phyloP scores from a whole-genome alignment of 2,329 filamentous ascomycete genomes.

The Pseudomassariella vexata region DNA sequence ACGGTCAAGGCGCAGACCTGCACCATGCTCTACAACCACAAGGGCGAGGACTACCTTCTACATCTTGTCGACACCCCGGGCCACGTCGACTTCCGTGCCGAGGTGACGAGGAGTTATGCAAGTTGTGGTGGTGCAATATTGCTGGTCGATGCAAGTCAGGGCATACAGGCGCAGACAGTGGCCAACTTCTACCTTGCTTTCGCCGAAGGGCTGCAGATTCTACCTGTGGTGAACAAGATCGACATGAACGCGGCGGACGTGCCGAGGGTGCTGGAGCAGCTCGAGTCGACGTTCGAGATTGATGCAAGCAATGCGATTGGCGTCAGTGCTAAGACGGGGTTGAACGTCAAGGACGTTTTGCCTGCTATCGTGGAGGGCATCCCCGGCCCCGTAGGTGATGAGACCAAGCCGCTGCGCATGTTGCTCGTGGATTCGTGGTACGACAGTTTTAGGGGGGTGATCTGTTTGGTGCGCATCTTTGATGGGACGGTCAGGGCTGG shows the following conservation, averaged over 20 bases:
- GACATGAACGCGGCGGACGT: constrained; percentile 87
- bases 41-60: constrained; percentile 82
- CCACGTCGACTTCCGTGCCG: constrained; percentile 95
- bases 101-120: constrained; percentile 92
- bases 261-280: constrained; percentile 78
- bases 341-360: constrained; percentile 78
- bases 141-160: constrained; percentile 92
- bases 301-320: constrained; percentile 63
- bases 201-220: constrained; percentile 76
- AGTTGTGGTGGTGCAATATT: constrained; percentile 90
- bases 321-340: constrained; percentile 89
- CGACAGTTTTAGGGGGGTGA: constrained; percentile 89
- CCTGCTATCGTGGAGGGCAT: constrained; percentile 82
- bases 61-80: constrained; percentile 96
- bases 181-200: constrained; percentile 99
- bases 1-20: constrained; percentile 99
- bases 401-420: constrained; percentile 68
- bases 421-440: constrained; percentile 98
- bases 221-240: constrained; percentile 96
- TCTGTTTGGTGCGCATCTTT: constrained; percentile 85
- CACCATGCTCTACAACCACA: constrained; percentile 89
- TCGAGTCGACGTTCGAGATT: constrained; percentile 81
- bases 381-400: constrained; percentile 72
- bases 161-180: constrained; percentile 94
- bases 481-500: constrained; percentile 79